Percentiles rank a stretch among this genome's conserved stretches.
phyloP scores from a whole-genome alignment of 371 early-diverging fungal species.

The Mucor plumbeus region DNA sequence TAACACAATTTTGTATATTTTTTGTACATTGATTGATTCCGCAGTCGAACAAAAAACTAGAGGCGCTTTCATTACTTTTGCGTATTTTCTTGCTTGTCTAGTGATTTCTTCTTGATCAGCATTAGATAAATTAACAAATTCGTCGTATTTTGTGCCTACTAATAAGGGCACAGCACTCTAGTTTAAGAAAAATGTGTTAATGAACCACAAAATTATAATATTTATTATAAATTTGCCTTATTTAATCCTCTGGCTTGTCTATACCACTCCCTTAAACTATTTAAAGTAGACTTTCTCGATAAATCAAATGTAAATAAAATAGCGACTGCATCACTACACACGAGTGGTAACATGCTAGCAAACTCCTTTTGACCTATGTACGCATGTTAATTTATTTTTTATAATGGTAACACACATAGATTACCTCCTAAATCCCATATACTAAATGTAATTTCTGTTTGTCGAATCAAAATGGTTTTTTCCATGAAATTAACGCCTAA shows the following conservation, averaged over 20 bases:
- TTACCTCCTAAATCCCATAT: conserved; percentile 99
- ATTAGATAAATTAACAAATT: conserved; percentile 79
- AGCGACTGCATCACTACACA: conserved; percentile 95
- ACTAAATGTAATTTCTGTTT: conserved; percentile 95
- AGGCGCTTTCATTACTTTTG: conserved; percentile 94
- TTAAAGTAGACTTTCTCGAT: conserved; percentile 89
- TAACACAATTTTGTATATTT: conserved; percentile 95
- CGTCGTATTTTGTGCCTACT: conserved; percentile 97
- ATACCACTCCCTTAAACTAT: conserved; percentile 96
- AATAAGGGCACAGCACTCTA: conserved; percentile 93
- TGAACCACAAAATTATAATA: not conserved
- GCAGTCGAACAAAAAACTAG: conserved; percentile 94
- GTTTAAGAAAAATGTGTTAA: not conserved
- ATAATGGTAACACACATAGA: conserved; percentile 2
- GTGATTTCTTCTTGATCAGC: conserved; percentile 94
- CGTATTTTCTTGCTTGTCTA: conserved; percentile 88
- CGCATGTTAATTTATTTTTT: not conserved
- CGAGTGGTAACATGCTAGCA: conserved; percentile 96
- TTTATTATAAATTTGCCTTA: conserved; percentile 56
- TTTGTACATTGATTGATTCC: conserved; percentile 94
- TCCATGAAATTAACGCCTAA: conserved; percentile 99
- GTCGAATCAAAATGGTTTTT: conserved; percentile 90
- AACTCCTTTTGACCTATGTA: conserved; percentile 90
- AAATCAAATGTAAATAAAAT: conserved; percentile 97
- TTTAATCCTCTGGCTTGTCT: conserved; percentile 96